Evolutionary conservation across 139 green algal species (phyloP).

Genomic region (Asterochloris erici): DNA sequence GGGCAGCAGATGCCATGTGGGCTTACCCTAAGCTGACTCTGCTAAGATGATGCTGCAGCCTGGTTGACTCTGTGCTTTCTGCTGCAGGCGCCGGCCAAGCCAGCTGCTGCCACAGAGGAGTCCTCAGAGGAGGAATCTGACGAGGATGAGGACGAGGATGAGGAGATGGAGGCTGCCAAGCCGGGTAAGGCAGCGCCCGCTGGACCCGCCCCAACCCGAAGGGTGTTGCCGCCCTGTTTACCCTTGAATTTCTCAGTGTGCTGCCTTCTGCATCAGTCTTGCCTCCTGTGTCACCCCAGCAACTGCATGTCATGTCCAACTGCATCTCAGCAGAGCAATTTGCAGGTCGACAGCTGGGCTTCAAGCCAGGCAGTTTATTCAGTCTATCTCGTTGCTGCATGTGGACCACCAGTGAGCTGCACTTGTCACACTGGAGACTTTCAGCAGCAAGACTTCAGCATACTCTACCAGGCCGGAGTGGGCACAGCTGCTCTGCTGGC

Average conservation of each 20-base stretch:
- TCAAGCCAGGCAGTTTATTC: too few relatives aligned
- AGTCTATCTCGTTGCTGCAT: too few relatives aligned
- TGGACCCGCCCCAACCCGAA: too few relatives aligned
- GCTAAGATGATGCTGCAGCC: not conserved
- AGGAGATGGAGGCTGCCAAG: not conserved
- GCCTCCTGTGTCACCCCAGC: not conserved
- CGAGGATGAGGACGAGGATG: conserved; percentile 21
- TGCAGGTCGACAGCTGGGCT: too few relatives aligned
- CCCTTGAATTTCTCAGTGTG: not conserved
- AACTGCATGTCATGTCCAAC: not conserved
- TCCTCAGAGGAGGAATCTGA: conserved; percentile 25
- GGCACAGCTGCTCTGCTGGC: too few relatives aligned
- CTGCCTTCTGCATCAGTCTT: not conserved
- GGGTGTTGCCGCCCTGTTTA: not conserved
- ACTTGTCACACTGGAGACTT: conserved; percentile 6
- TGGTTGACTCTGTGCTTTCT: not conserved
- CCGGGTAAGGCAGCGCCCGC: not conserved
- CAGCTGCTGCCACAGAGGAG: conserved; percentile 17
- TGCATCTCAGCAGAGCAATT: too few relatives aligned
- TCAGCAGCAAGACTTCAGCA: not conserved
- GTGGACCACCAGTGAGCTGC: not conserved
- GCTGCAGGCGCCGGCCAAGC: not conserved
- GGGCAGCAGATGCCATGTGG: not conserved
- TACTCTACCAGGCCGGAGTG: not conserved
- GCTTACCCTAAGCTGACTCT: not conserved